Base-by-base conservation (phyloP, 345 rosid species). In the Syzygium grande region DNA sequence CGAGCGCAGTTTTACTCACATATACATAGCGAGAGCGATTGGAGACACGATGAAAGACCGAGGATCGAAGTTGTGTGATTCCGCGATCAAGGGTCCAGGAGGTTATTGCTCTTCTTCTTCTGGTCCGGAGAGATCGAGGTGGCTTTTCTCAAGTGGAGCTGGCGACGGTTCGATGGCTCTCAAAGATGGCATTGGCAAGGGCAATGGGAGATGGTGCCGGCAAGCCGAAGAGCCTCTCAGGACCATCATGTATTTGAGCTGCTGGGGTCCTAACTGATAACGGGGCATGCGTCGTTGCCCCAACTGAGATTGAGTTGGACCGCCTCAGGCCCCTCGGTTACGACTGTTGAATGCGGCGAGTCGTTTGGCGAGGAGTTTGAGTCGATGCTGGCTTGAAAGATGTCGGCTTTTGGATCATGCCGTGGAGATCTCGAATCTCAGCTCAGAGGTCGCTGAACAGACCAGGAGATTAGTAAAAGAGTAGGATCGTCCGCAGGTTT, bases 181-280 rank as follows among this genome's bases (percentile, higher is more conserved):
- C 3, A 83, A 79, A 38, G 56, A 53, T 29, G 84, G 87, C 9
- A 41, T n/a, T 34, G 49, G 58, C 38, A 49, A 86, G 55, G 43
- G 54, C 52, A n/a, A 53, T 13, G 65, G 21, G 63, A 34, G 38
- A 52, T 34, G 52, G 27, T 8, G 1, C 38, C 38, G 53, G 52
- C 89, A 90, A 52, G 55, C 89, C 1, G 92, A 91, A n/a, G 93
- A 91, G 5, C 89, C 94, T 9, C 85, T 92, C 59, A 90, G 84
- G 56, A 92, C 85, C 46, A 89, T 92, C 51, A 89, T 93, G 91
- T 91, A 88, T 89, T 87, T 91, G 88, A 92, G 90, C 86, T 92
- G 93, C 88, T 91, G 94, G 95, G 88, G 89, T 17, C 92, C 54
- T 91, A 83, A 83, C 78, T 30, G 15, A 85, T 13, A 12, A 73